Percentiles rank a stretch among this genome's conserved stretches.
phyloP scores from a whole-genome alignment of 352 stramenopile species.

The Globisporangium echinulatum region DNA sequence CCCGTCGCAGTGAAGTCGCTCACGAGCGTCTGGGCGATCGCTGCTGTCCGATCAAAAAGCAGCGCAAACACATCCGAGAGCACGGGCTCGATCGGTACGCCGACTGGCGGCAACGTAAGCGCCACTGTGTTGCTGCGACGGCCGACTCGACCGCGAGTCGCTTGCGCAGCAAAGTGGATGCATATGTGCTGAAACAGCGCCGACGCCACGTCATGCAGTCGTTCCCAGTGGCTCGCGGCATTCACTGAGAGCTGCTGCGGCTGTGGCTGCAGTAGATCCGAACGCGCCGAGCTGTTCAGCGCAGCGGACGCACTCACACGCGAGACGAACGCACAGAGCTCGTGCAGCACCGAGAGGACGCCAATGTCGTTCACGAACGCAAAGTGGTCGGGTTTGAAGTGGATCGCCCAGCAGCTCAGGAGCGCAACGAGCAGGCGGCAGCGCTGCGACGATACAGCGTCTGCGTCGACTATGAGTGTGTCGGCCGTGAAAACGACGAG shows the following conservation, averaged over 20 bases:
- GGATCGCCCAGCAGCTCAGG: conserved; percentile 32
- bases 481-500: conserved; percentile 27
- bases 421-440: conserved; percentile 18
- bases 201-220: conserved; percentile 25
- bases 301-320: neutral
- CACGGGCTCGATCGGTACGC: conserved; percentile 3
- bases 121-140: neutral
- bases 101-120: neutral
- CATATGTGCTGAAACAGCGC: conserved; percentile 34
- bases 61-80: conserved; percentile 5
- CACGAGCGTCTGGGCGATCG: neutral
- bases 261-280: too few relatives aligned
- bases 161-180: conserved; percentile 25
- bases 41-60: conserved; percentile 4
- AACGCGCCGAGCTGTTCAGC: neutral
- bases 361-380: conserved; percentile 46
- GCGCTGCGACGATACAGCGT: neutral
- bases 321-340: conserved; percentile 14
- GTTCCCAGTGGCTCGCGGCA: neutral
- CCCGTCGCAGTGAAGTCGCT: neutral
- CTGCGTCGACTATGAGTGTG: conserved; percentile 3
- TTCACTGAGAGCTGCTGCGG: conserved; percentile 1
- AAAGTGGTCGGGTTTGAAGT: conserved; percentile 36
- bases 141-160: neutral
- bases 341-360: conserved; percentile 30